These are phyloP conservation scores for Zangia roseola DNA, from an alignment of 768 basidiomycete genomes.

Conservation along the genomic window DNA sequence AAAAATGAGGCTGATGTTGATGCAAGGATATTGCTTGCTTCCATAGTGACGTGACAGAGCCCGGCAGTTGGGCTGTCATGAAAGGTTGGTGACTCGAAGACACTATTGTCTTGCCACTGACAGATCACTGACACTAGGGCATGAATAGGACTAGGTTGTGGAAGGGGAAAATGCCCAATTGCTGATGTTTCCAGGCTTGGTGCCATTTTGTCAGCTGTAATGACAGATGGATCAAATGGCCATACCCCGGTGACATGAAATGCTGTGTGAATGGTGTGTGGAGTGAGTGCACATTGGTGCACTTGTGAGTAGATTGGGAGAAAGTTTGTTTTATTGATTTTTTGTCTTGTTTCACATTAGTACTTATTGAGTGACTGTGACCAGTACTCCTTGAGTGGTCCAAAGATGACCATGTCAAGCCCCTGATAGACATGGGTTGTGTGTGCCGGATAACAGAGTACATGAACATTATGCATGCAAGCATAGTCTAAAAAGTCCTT, in stretches of 20 bases:
- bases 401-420: conserved; percentile 41
- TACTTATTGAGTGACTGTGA: conserved; percentile 13
- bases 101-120: too few relatives aligned
- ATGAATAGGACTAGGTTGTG: conserved; percentile 6
- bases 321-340: conserved; percentile 6
- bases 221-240: conserved; percentile 14
- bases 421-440: conserved; percentile 35
- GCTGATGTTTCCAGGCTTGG: conserved; percentile 2
- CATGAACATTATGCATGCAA: conserved; percentile 33
- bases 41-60: too few relatives aligned
- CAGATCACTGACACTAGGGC: neutral
- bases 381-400: conserved; percentile 31
- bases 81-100: too few relatives aligned
- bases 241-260: conserved; percentile 30
- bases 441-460: conserved; percentile 43
- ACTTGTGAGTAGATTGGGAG: conserved; percentile 18
- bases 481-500: conserved; percentile 39
- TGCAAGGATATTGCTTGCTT: neutral
- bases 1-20: conserved; percentile 11
- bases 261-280: conserved; percentile 17
- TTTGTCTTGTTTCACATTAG: neutral
- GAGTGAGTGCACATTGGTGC: conserved; percentile 16
- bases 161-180: conserved; percentile 21
- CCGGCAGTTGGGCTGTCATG: too few relatives aligned
- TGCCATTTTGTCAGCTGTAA: conserved; percentile 6